Conservation (phyloP, 2,329 filamentous ascomycete species). For the Colletotrichum nymphaeae region DNA sequence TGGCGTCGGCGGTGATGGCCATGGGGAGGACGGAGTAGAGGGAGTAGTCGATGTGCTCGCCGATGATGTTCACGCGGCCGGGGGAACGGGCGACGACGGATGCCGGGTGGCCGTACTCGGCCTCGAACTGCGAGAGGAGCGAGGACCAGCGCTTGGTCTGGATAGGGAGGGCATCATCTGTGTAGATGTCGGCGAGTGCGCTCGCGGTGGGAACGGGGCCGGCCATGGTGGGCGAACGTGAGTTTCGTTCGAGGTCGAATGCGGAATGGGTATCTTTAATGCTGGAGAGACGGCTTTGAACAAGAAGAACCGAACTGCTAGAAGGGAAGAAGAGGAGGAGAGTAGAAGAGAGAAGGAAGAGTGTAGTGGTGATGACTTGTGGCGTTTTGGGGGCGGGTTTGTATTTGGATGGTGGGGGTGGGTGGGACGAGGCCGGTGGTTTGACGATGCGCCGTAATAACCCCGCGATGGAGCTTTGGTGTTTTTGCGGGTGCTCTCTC, state of each 20-base stretch:
- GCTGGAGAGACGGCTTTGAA: background rate
- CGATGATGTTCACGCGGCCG: slow-evolving; percentile 96
- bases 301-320: background rate
- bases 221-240: slow-evolving; percentile 55
- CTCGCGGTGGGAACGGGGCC: slow-evolving; percentile 78
- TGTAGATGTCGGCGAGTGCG: slow-evolving; percentile 86
- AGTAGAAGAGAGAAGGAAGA: no score
- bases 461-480: slow-evolving; percentile 36
- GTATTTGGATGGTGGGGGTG: slow-evolving; percentile 2
- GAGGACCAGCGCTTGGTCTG: slow-evolving; percentile 82
- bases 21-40: slow-evolving; percentile 96
- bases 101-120: slow-evolving; percentile 75
- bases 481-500: slow-evolving; percentile 23
- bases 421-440: slow-evolving; percentile 15
- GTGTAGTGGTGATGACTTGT: slow-evolving; percentile 1
- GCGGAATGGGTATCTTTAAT: slow-evolving; percentile 29
- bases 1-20: slow-evolving; percentile 90
- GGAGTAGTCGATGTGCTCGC: slow-evolving; percentile 99
- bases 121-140: slow-evolving; percentile 77
- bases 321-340: background rate
- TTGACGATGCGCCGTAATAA: slow-evolving; percentile 18
- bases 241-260: background rate
- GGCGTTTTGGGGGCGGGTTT: slow-evolving; percentile 25
- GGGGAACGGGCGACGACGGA: slow-evolving; percentile 91
- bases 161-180: slow-evolving; percentile 73